phyloP scores from a whole-genome alignment of 1,139 yeast species.

The Pichia cactophila region DNA sequence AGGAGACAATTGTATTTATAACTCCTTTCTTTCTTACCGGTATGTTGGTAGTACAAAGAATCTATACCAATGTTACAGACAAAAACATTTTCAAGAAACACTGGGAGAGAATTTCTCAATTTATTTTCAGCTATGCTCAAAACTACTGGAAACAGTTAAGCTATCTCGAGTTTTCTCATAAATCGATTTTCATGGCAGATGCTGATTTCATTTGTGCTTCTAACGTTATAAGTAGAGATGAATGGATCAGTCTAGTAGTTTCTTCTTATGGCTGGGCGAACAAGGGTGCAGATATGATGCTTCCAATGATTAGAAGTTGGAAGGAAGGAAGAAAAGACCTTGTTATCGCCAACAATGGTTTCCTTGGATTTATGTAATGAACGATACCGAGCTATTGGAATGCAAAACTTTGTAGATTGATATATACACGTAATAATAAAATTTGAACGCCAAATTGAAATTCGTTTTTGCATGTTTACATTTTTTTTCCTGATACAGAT shows the following conservation, averaged over 20 bases:
- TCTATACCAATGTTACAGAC: constrained; percentile 3
- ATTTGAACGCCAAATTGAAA: too few species aligned
- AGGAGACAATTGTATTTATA: constrained; percentile 4
- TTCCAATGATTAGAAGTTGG: constrained; percentile 12
- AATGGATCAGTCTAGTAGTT: not conserved
- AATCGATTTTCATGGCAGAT: constrained; percentile 2
- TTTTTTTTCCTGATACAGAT: too few species aligned
- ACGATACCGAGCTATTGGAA: too few species aligned
- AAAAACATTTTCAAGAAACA: not conserved
- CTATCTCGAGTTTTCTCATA: not conserved
- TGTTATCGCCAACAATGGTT: constrained; percentile 7
- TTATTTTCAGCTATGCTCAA: constrained; percentile 2
- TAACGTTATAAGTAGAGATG: not conserved
- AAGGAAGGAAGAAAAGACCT: not conserved
- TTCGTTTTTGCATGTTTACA: too few species aligned
- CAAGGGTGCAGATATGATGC: not conserved
- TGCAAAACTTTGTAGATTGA: not conserved
- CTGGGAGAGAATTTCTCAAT: constrained; percentile 5
- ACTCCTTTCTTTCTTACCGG: constrained; percentile 5
- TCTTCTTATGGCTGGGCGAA: not conserved
- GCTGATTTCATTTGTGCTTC: constrained; percentile 4
- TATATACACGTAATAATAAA: too few species aligned
- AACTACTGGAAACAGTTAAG: not conserved
- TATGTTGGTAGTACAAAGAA: constrained; percentile 2
- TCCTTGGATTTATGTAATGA: constrained; percentile 28